A percentile compares a stretch with the other conserved stretches of the same genome.
Conservation (phyloP, 805 yeast species). For the Metschnikowia lochheadii region DNA sequence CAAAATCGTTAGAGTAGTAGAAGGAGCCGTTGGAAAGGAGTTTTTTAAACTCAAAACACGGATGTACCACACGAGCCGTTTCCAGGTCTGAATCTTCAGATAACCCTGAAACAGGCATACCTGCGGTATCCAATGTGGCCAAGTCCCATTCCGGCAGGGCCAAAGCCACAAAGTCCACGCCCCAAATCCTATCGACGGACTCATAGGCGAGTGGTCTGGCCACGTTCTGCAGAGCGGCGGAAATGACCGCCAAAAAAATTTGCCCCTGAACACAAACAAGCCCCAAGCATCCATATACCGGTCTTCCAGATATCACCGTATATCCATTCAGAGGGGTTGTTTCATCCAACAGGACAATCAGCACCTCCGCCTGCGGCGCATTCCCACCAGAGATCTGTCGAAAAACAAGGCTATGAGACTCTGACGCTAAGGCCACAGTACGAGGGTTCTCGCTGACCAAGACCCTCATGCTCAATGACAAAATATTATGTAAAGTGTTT, state of each 20-base stretch:
- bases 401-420: conserved; percentile 16
- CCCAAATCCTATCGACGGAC: conserved; percentile 70
- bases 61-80: conserved; percentile 47
- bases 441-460: conserved; percentile 16
- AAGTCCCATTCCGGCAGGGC: conserved; percentile 77
- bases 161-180: conserved; percentile 84
- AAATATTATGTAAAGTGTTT: too few species aligned
- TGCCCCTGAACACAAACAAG: conserved; percentile 65
- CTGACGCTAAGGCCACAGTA: conserved; percentile 14
- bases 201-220: conserved; percentile 82
- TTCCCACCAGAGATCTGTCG: conserved; percentile 8
- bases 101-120: conserved; percentile 46
- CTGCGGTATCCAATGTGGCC: conserved; percentile 61
- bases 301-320: conserved; percentile 33
- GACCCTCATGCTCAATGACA: conserved; percentile 9
- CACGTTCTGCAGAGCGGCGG: conserved; percentile 62
- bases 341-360: conserved; percentile 36
- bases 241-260: conserved; percentile 72
- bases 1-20: conserved; percentile 88
- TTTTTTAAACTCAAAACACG: conserved; percentile 76
- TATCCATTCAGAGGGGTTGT: conserved; percentile 38
- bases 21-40: conserved; percentile 83
- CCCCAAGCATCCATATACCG: conserved; percentile 71
- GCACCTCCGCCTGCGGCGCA: conserved; percentile 36
- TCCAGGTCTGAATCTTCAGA: conserved; percentile 24